A percentile compares a stretch with the other conserved stretches of the same genome.
phyloP scores from a whole-genome alignment of 805 yeast species.

The Nakazawaea anatomiae region DNA sequence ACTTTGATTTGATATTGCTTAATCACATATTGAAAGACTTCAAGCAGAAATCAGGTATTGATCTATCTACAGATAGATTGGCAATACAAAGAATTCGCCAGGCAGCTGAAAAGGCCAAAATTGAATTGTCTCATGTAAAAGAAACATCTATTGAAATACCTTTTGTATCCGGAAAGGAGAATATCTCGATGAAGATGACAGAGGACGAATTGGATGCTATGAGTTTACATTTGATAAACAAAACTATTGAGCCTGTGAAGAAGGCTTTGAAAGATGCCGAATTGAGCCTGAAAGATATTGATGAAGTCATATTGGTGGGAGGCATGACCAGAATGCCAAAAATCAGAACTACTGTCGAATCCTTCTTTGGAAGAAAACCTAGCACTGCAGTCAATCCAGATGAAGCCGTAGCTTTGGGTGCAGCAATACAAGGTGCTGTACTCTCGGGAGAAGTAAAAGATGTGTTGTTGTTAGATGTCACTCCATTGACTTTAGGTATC shows the following conservation, averaged over 20 bases:
- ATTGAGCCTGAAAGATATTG: constrained; percentile 55
- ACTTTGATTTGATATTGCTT: constrained; percentile 78
- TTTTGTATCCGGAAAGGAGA: constrained; percentile 54
- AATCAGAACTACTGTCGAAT: constrained; percentile 70
- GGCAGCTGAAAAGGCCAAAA: constrained; percentile 88
- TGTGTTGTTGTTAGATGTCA: constrained; percentile 82
- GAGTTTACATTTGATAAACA: constrained; percentile 55
- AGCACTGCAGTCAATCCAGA: constrained; percentile 92
- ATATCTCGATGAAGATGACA: constrained; percentile 37
- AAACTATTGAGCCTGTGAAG: constrained; percentile 70
- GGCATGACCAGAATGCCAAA: constrained; percentile 94
- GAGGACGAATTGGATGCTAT: constrained; percentile 47
- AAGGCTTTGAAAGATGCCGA: constrained; percentile 81
- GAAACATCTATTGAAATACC: constrained; percentile 76
- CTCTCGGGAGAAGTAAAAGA: constrained; percentile 93
- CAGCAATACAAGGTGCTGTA: constrained; percentile 97
- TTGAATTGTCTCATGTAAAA: constrained; percentile 71
- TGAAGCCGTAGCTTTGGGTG: constrained; percentile 94
- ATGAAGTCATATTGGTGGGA: constrained; percentile 82
- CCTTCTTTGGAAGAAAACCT: constrained; percentile 76
- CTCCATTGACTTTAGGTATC: constrained; percentile 86
- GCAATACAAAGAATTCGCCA: constrained; percentile 84
- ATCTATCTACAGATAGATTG: constrained; percentile 59
- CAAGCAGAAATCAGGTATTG: constrained; percentile 67
- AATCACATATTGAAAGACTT: constrained; percentile 74